Conservation (phyloP, 139 green algal genomes). For the Ettlia oleoabundans region DNA sequence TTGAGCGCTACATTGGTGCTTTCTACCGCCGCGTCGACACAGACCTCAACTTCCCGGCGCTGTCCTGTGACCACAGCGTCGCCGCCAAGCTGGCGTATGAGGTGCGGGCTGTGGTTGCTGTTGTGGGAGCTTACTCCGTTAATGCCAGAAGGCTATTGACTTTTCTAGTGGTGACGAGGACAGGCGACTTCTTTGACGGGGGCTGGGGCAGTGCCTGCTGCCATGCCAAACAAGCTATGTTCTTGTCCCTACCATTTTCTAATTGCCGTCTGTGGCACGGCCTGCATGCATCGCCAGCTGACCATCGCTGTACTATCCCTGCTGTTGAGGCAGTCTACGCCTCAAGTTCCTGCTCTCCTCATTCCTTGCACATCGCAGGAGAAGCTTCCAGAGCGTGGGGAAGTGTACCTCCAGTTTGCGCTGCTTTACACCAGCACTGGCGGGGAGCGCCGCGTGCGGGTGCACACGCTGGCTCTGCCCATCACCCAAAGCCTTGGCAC, state of each 20-base stretch:
- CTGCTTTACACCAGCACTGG: conserved; percentile 84
- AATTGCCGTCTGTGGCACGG: too few species aligned
- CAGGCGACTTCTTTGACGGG: background rate
- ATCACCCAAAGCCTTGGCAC: conserved; percentile 66
- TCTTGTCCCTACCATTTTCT: too few species aligned
- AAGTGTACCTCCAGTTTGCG: conserved; percentile 81
- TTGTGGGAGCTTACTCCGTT: background rate
- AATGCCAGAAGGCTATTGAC: too few species aligned
- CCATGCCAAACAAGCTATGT: background rate
- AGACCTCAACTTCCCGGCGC: conserved; percentile 84
- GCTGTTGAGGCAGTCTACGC: background rate
- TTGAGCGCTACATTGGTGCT: conserved; percentile 75
- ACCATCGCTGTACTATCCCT: too few species aligned
- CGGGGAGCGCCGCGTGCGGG: conserved; percentile 55
- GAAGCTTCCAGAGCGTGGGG: conserved; percentile 49
- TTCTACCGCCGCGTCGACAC: conserved; percentile 56
- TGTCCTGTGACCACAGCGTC: conserved; percentile 85
- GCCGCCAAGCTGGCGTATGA: conserved; percentile 55
- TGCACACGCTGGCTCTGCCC: conserved; percentile 86
- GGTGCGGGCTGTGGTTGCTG: background rate
- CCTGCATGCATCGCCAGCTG: too few species aligned
- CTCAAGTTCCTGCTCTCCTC: background rate
- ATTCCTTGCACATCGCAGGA: conserved; percentile 37
- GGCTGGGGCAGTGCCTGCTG: background rate
- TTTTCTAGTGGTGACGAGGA: background rate